These are phyloP conservation scores for Nadsonia starkeyi-henricii DNA, from an alignment of 1,139 yeast genomes.

Conservation along the genomic window DNA sequence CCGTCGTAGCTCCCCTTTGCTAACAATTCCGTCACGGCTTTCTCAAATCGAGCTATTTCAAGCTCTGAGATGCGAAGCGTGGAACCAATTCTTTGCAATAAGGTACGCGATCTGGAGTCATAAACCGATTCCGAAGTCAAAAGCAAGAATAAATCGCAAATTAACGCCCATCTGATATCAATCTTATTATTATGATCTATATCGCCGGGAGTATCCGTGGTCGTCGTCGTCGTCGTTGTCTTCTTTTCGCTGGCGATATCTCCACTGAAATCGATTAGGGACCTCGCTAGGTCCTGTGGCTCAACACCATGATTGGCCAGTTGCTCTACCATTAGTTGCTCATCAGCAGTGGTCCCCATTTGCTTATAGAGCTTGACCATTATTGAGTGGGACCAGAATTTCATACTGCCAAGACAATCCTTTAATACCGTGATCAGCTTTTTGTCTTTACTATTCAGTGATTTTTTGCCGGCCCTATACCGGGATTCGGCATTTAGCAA, in stretches of 20 bases:
- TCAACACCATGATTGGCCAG: constrained; percentile 74
- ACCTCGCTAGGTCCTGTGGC: constrained; percentile 53
- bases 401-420: constrained; percentile 63
- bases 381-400: constrained; percentile 71
- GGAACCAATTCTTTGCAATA: constrained; percentile 52
- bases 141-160: constrained; percentile 77
- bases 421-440: constrained; percentile 36
- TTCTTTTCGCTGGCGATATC: neutral
- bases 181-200: constrained; percentile 27
- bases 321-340: constrained; percentile 76
- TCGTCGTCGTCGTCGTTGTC: constrained; percentile 1
- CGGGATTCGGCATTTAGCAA: constrained; percentile 43
- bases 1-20: constrained; percentile 57
- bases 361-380: constrained; percentile 69
- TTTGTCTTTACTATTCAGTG: constrained; percentile 25
- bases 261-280: constrained; percentile 21
- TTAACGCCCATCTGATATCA: constrained; percentile 82
- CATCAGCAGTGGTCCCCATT: constrained; percentile 60
- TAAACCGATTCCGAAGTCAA: constrained; percentile 74
- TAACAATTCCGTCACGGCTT: constrained; percentile 76
- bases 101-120: constrained; percentile 75
- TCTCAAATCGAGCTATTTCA: constrained; percentile 79
- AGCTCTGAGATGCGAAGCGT: constrained; percentile 41
- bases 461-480: constrained; percentile 31
- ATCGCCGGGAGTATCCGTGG: too few relatives aligned